Evolutionary conservation across 2,329 filamentous ascomycete species (phyloP), one percentile per base, ranked within the genome.

Genomic region (Aspergillus felis): DNA sequence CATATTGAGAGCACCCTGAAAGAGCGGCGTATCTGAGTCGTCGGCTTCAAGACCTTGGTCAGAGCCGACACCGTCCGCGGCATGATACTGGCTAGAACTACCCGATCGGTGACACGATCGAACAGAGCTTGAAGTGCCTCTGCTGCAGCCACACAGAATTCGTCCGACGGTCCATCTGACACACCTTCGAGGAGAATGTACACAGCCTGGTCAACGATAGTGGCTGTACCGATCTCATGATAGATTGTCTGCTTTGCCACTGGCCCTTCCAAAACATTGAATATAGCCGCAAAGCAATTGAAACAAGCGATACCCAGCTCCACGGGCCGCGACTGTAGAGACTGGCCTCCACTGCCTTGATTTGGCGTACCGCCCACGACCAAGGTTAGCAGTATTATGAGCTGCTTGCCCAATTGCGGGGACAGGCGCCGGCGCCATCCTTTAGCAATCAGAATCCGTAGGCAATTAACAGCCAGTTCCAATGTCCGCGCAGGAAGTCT

Each of bases 11-110:
- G 77, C 0, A 95, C 82, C 44, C 81, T 84, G 63, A 82, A 86
- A 50, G 82, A 80, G 35, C 84, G 78, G 51, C 84, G 80, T 63
- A 82, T 81, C 44, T 83, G 79, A n/a, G 81, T 84, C 0, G 87
- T 89, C 0, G 86, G 85, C 4, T 89, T 87, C 52, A 96, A 76
- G 0, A 91, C 78, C 66, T 88, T 92, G 2, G 89, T 87, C 25
- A 99, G 77, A 1, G 87, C 85, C 3, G 94, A 97, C 0, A 96
- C 84, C 0, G 91, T 91, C 9, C 92, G 91, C 0, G 95, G 94
- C 46, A 97, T 80, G 67, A 99, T 94, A 60, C 85, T 92, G 9
- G 91, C 90, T 56, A 96, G 78, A 2, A 90, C 85, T n/a, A 89
- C 83, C 50, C 83, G 83, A 66, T 94, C 88, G 53, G 82, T 85